A percentile compares a stretch with the other conserved stretches of the same genome.
These are phyloP conservation scores for Trichosporon asahii DNA, from an alignment of 1,284 basidiomycete species.

Conservation along the genomic window DNA sequence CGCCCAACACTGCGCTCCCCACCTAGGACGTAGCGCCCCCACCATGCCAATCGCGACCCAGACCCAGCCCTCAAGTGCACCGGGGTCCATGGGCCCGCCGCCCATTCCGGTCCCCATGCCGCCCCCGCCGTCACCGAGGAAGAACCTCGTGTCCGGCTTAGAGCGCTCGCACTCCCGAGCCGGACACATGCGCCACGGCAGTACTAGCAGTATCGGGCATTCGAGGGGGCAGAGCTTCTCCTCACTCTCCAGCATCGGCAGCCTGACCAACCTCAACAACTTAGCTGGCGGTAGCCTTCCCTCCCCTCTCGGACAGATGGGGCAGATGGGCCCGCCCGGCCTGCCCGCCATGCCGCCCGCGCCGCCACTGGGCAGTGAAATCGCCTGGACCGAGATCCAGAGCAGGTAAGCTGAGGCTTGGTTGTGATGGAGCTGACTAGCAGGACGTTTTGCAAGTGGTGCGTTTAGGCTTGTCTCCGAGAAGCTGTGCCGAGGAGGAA, in stretches of 20 bases:
- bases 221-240: slow-evolving; percentile 3
- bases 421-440: neutral
- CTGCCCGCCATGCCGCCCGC: slow-evolving; percentile 5
- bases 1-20: neutral
- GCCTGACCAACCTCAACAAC: neutral
- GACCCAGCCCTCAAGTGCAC: neutral
- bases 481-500: too few relatives aligned
- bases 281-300: neutral
- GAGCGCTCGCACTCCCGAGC: slow-evolving; percentile 18
- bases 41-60: slow-evolving; percentile 5
- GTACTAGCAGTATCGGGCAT: neutral
- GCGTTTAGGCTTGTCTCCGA: slow-evolving; percentile 10
- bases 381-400: slow-evolving; percentile 26
- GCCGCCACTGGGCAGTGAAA: slow-evolving; percentile 18
- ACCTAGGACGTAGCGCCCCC: neutral
- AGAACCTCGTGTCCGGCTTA: neutral
- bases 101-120: neutral
- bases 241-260: neutral
- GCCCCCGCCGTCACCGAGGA: slow-evolving; percentile 3
- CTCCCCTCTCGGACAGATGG: neutral
- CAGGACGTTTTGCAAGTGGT: slow-evolving; percentile 52
- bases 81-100: neutral
- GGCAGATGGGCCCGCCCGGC: neutral
- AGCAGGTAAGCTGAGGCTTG: slow-evolving; percentile 14
- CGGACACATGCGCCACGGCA: slow-evolving; percentile 8